Base-by-base conservation (phyloP, 768 basidiomycete species). In the Clathrus columnatus region DNA sequence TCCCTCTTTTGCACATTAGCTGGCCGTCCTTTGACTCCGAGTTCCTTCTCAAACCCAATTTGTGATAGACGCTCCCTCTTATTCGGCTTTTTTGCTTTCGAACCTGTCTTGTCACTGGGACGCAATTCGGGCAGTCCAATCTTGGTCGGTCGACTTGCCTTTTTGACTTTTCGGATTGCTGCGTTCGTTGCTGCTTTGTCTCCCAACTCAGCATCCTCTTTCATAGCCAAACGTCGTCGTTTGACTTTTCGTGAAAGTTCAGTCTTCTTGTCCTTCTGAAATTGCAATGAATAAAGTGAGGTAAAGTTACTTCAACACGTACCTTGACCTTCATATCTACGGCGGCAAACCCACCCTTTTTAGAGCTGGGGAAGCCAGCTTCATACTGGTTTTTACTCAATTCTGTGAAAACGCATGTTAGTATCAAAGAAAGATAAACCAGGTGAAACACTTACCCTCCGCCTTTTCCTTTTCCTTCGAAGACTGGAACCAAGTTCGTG, bases 401-500 rank as follows among this genome's bases (percentile, higher is more conserved):
- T 47, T 79, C 94, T 96, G 61, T 56, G 51, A 36, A 30, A 21
- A 51, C 28, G 51, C 23, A 58, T 51, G 6, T 41, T 17, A 45
- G 46, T n/a, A 21, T 51, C 28, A 36, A 1, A 18, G 30, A 23
- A 50, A 23, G 11, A 11, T 11, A 24, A 26, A 54, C 42, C 51
- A 43, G 41, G 10, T 48, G 18, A 24, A 44, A 20, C 17, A 55
- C 67, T 42, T 59, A 95, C 93, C 85, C 81, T 85, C 81, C 4
- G 91, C 78, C 57, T 79, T 81, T 59, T 75, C 69, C 72, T 88
- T 97, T 63, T 96, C 91, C 67, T 85, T 87, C 55, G 77, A 75
- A 7, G 78, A 82, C 71, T 97, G 96, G 78, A 99, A 99, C 96
- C 96, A 99, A n/a, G 93, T 97, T 62, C 95, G 79, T 17, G 92